Evolutionary conservation across 305 asterid species (phyloP).

Genomic region (Fraxinus greggii): DNA sequence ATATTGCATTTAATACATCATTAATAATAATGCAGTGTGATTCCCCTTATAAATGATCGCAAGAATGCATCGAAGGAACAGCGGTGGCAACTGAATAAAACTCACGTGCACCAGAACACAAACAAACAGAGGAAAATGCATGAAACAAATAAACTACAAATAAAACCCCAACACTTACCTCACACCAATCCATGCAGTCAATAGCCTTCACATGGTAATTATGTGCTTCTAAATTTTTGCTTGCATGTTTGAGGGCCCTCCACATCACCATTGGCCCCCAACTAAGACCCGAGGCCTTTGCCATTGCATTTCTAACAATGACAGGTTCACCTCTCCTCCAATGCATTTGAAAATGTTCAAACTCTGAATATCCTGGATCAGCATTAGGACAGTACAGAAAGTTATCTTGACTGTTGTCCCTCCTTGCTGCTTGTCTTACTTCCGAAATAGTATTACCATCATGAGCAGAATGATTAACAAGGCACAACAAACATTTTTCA

Average conservation of each 20-base stretch:
- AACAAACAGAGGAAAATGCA: not conserved
- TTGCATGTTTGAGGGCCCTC: constrained; percentile 70
- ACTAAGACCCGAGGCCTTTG: constrained; percentile 65
- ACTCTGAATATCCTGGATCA: constrained; percentile 40
- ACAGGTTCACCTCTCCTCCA: constrained; percentile 87
- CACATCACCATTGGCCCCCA: constrained; percentile 92
- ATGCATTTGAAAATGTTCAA: constrained; percentile 74
- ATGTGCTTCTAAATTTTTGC: constrained; percentile 48
- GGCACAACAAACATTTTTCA: constrained; percentile 46
- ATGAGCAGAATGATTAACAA: constrained; percentile 18
- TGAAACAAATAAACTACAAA: not conserved
- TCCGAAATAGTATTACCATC: constrained; percentile 21
- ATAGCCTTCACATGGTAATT: constrained; percentile 58
- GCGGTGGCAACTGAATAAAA: not conserved
- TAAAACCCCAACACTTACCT: constrained; percentile 44
- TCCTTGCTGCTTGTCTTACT: constrained; percentile 56
- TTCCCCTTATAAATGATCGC: not conserved
- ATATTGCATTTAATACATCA: not conserved
- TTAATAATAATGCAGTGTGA: not conserved
- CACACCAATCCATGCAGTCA: constrained; percentile 83
- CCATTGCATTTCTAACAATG: constrained; percentile 51
- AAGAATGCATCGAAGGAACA: not conserved
- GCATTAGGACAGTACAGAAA: constrained; percentile 67
- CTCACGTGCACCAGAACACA: not conserved
- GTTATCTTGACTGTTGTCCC: constrained; percentile 52